These are phyloP conservation scores for Candida sojae DNA, from an alignment of 1,139 yeast genomes.

Conservation along the genomic window DNA sequence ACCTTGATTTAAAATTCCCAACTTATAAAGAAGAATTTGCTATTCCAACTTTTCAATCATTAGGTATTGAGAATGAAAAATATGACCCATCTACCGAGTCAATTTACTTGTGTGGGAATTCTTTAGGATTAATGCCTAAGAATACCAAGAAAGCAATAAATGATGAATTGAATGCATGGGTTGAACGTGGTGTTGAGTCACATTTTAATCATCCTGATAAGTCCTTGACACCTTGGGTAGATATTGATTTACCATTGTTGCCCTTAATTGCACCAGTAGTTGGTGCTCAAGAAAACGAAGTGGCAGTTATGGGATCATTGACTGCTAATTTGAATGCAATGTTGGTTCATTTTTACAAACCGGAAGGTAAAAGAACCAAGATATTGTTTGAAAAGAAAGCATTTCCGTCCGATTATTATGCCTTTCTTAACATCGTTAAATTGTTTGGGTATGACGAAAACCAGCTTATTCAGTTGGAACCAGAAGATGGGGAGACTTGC, in stretches of 20 bases:
- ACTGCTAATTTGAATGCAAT: constrained; percentile 81
- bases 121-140: constrained; percentile 86
- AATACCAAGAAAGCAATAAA: constrained; percentile 57
- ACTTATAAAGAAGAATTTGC: constrained; percentile 45
- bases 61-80: constrained; percentile 39
- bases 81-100: constrained; percentile 26
- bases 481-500: constrained; percentile 55
- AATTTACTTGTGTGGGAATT: constrained; percentile 84
- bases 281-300: constrained; percentile 73
- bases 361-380: constrained; percentile 58
- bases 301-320: constrained; percentile 84
- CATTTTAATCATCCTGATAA: constrained; percentile 69
- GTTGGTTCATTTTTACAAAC: constrained; percentile 73
- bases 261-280: constrained; percentile 72
- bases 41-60: constrained; percentile 59
- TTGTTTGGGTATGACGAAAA: constrained; percentile 61
- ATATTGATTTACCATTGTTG: constrained; percentile 74
- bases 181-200: constrained; percentile 74
- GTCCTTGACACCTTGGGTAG: constrained; percentile 69
- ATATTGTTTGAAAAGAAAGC: constrained; percentile 84
- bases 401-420: constrained; percentile 91
- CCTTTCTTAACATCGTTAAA: constrained; percentile 71
- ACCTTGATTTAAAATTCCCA: constrained; percentile 39
- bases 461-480: constrained; percentile 64
- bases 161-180: constrained; percentile 81